Base-by-base conservation (phyloP, 2,329 filamentous ascomycete genomes). In the Diplodia intermedia region DNA sequence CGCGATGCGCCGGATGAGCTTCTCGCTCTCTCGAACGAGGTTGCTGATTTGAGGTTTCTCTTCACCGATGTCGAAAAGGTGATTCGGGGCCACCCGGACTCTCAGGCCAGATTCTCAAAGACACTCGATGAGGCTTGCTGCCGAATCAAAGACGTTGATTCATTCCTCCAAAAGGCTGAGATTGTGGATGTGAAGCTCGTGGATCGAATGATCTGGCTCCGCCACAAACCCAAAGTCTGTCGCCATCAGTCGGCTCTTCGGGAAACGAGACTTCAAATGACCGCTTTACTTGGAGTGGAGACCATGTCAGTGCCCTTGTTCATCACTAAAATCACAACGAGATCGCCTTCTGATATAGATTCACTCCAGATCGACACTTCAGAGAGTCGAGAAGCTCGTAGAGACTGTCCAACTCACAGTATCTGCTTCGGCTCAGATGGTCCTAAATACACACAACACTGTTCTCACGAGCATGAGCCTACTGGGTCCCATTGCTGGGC, bases 21-120 rank as follows among this genome's bases (percentile, higher is more conserved):
- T 20, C 50, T 65, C 11, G 50, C 62, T 6, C 62, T 65, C 6
- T 54, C 62, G 9, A 65, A 65, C 50, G 62, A 65, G 62, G 23
- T 55, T 9, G 43, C 33, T 14, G 50, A 65, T 29, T 50, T 65
- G 14, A 33, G 50, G 2, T 38, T 65, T 7, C 49, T 65, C 7
- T 55, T 65, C 33, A 23, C 62, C 31, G 50, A 65, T 8, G n/a
- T 54, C 33, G 50, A 65, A n/a, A 43, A n/a, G 23, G 29, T 33
- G 4, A 18, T 33, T 20, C 33, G 11, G 3, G 50, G 26, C 18
- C 14, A 7, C 14, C 62, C 50, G 9, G 50, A 43, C n/a, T 55
- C 38, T 6, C 12, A 54, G 20, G 20, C 36, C 15, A 54, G 50
- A 29, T 38, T 65, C 33, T 40, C 62, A 2, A 47, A 15, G 5